phyloP scores from a whole-genome alignment of 2,329 filamentous ascomycete species.

The Aspergillus sp. region DNA sequence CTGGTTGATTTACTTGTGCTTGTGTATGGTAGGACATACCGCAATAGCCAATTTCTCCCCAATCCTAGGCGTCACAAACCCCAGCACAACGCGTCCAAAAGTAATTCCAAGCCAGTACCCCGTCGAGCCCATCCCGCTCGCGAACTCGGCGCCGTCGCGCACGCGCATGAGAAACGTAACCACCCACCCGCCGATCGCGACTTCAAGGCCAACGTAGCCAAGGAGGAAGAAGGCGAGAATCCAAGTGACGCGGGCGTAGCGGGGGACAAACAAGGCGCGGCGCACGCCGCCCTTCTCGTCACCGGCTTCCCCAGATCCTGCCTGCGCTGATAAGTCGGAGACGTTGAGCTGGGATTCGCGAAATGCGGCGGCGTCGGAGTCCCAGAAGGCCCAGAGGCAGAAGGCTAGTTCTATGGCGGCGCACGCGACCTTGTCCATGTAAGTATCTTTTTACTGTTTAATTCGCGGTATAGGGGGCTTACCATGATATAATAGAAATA shows the following conservation, averaged over 20 bases:
- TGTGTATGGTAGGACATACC: constrained; percentile 16
- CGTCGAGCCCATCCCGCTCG: constrained; percentile 72
- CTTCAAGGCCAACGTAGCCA: constrained; percentile 74
- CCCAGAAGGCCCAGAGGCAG: constrained; percentile 19
- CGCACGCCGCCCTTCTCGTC: constrained; percentile 2
- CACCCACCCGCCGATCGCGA: constrained; percentile 74
- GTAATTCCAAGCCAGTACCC: constrained; percentile 85
- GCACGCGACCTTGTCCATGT: constrained; percentile 19
- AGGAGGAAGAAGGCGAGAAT: constrained; percentile 64
- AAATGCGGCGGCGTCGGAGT: constrained; percentile 1
- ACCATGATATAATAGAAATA: constrained; percentile 76
- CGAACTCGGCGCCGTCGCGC: constrained; percentile 66
- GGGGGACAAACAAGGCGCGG: constrained; percentile 10
- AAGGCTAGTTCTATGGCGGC: constrained; percentile 25
- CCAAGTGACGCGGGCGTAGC: constrained; percentile 17
- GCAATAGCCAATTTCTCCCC: constrained; percentile 69
- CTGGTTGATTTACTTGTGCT: neutral
- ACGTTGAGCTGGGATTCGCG: neutral
- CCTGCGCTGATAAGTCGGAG: neutral
- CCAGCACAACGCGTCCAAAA: constrained; percentile 68
- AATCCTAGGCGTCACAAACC: constrained; percentile 67
- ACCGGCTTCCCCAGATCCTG: neutral
- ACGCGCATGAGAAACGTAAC: constrained; percentile 84
- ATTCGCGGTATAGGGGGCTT: constrained; percentile 17
- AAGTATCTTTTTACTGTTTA: neutral